Conservation (phyloP, 352 stramenopile genomes). For the Phytophthora constricta region DNA sequence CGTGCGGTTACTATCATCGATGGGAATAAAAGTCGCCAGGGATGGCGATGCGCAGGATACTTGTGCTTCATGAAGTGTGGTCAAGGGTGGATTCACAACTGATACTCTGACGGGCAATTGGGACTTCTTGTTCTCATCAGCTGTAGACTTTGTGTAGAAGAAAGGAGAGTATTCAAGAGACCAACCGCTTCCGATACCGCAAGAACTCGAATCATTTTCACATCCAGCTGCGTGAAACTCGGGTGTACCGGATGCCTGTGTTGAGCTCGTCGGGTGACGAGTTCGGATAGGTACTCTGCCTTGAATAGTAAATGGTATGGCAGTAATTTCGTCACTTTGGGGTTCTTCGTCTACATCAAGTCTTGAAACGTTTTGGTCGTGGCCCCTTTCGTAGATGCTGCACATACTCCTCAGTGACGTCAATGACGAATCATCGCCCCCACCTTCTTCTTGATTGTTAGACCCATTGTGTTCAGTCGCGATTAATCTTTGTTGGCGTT, state of each 20-base stretch:
- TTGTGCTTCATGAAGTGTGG: neutral
- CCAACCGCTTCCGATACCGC: neutral
- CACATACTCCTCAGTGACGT: no score
- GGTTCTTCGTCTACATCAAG: slow-evolving; percentile 3
- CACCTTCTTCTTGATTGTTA: no score
- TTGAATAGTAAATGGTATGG: slow-evolving; percentile 23
- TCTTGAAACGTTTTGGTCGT: neutral
- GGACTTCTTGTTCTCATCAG: no score
- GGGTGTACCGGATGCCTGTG: neutral
- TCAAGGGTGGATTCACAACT: neutral
- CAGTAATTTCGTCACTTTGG: neutral
- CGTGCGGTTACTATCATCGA: slow-evolving; percentile 3
- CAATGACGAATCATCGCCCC: no score
- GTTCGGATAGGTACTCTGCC: slow-evolving; percentile 53
- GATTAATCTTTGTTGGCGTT: no score
- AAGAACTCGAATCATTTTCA: neutral
- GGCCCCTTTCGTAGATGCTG: slow-evolving; percentile 22
- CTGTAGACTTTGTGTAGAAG: no score
- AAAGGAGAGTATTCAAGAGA: no score
- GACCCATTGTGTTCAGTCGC: no score
- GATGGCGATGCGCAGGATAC: neutral
- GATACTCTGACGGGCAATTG: no score
- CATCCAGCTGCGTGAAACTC: neutral
- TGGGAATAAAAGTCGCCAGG: slow-evolving; percentile 22
- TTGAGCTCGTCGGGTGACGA: neutral